Evolutionary conservation across 176 grass and related monocot genomes (phyloP), one percentile per base, ranked within the genome.

Genomic region (Raddia guianensis): DNA sequence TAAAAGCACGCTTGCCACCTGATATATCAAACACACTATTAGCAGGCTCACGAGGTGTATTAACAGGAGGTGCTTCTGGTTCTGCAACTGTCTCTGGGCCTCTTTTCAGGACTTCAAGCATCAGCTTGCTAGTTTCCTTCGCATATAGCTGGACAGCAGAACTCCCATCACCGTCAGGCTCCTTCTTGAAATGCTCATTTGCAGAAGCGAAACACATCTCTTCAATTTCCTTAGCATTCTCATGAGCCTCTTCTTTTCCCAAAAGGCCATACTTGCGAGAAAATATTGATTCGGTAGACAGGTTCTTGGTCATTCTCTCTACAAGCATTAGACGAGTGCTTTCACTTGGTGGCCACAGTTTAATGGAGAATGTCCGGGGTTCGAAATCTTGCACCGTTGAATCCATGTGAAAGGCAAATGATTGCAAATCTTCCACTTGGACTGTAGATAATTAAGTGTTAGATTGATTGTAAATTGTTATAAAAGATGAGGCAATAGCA

Each of bases 291-390:
- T 93, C 88, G 3, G 65, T 83, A 7, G 86, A 91, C 2, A 97
- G 78, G 48, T 97, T 93, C 33, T 78, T 97, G 68, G 91, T 89
- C 84, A 97, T 97, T 78, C 84, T 84, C 45, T 93, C 84, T 42
- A 91, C 84, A 54, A 97, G 87, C 73, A 89, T 73, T 49, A 87
- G 27, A 18, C 88, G 82, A 40, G 89, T 93, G 67, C 63, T 91
- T 21, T 85, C 89, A 81, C 94, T 97, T 5, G 89, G 94, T n/a
- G 91, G 91, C 94, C 94, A 97, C 46, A 97, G 78, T 50, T 97
- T 93, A 70, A 97, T 84, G 44, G 91, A 93, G 70, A 89, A 97
- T 51, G 86, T 82, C 54, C 81, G 76, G 3, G 91, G 91, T 14
- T 89, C 80, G 63, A 76, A 80, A 16, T 86, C 76, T 78, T 72